Base-by-base conservation (phyloP, 2,329 filamentous ascomycete species). In the Sporothrix pallida region DNA sequence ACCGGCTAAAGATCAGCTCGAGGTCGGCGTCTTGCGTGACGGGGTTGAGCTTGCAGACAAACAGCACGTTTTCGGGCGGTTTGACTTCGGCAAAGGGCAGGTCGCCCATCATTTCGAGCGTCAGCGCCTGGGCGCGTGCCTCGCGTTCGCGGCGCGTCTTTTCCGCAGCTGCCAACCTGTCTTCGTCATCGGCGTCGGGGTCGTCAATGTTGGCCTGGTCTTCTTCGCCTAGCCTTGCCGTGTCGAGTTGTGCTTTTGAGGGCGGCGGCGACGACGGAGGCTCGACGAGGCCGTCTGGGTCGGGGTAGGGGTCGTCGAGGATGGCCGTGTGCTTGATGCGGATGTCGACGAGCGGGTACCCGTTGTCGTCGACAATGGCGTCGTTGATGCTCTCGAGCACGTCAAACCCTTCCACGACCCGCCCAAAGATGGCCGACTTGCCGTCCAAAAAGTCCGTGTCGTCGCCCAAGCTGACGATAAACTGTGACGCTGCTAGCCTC, bases 31-130 rank as follows among this genome's bases (percentile, higher is more conserved):
- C 95, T 79, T 93, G 92, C 10, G 96, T 99, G 65, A 99, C 94
- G 0, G 96, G 96, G 78, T 99, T 99, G 60, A 99, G 87, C 81
- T 99, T 99, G 91, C 96, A 99, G 60, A 99, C 95, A 80, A 99
- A 99, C 1, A 99, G 87, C 15, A 99, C 91, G 81, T 99, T 98
- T 83, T 99, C 96, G 0, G 96, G 96, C 4, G 96, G 96, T 78
- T 95, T 97, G 78, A 99, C 95, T 83, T 99, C 96, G 74, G 96
- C 96, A 82, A 98, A 99, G 4, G 96, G 96, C 74, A 99, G 85
- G 81, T 99, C 96, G 60, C 96, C 96, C 83, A 99, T 96, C 91
- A 99, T 97, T 84, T 99, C 96, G 67, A 99, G 87, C 1, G 95
- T 98, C 79, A 99, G 84, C 0, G 96, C 96, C 82, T 98, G 96